A percentile compares a stretch with the other conserved stretches of the same genome.
These are phyloP conservation scores for Schwanniomyces polymorphus DNA, from an alignment of 805 yeast genomes.

Conservation along the genomic window DNA sequence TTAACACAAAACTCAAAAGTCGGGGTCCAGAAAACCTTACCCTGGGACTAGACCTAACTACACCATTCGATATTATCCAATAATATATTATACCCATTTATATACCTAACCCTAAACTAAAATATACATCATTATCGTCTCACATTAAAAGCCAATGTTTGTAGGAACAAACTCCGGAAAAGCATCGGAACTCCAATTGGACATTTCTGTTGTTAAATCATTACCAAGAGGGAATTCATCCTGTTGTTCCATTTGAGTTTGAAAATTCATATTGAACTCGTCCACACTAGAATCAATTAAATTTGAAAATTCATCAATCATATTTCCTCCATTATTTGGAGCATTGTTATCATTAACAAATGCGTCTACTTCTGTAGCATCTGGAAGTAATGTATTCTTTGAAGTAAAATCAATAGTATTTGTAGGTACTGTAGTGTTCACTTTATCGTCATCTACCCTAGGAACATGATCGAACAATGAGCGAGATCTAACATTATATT, in stretches of 20 bases:
- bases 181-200: background rate
- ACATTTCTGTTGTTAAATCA: background rate
- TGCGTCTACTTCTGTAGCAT: background rate
- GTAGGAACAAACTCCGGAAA: constrained; percentile 5
- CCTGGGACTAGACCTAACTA: background rate
- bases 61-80: background rate
- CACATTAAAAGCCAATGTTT: constrained; percentile 1
- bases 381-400: background rate
- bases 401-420: background rate
- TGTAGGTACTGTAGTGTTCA: background rate
- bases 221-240: background rate
- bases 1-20: background rate
- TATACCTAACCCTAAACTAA: background rate
- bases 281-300: constrained; percentile 2
- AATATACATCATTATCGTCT: background rate
- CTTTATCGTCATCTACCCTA: background rate
- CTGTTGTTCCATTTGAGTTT: constrained; percentile 1
- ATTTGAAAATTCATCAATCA: constrained; percentile 3
- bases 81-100: background rate
- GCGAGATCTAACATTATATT: constrained; percentile 1
- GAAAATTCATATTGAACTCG: background rate
- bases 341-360: background rate
- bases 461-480: constrained; percentile 9
- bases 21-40: background rate
- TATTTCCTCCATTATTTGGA: background rate